Base-by-base conservation (phyloP, 2,329 filamentous ascomycete genomes). In the Basipetospora sp. region DNA sequence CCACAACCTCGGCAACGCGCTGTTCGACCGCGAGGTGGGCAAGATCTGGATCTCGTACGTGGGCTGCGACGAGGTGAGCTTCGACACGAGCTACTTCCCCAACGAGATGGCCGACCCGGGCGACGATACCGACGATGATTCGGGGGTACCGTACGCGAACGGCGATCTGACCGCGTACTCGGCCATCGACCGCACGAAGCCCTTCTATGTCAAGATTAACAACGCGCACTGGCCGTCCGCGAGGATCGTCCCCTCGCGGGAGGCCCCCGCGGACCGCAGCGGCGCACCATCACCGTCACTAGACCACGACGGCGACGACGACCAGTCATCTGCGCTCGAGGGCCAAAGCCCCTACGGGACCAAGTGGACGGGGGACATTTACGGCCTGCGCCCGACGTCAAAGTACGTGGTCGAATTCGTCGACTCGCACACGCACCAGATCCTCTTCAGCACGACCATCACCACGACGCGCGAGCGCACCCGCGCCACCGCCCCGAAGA, bases 41-140 rank as follows among this genome's bases (percentile, higher is more conserved):
- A 75, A 81, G 53, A 78, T 87, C 52, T 87, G 81, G 80, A 80
- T 87, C 51, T 80, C 77, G 43, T 81, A 85, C 53, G 75, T 88
- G 49, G 79, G 79, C 15, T 75, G 77, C 52, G 80, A 83, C 48
- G 79, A 85, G 55, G 73, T 87, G 45, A 77, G 72, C 58, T 87
- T 87, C 58, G 77, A 70, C 56, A 80, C 78, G 15, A 81, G 76
- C 55, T 65, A 71, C 52, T 80, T 80, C 47, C 60, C 65, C 8
- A 31, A 40, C 19, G 36, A 39, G 28, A 38, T 38, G 22, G 37
- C 57, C 45, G 46, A 52, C 40, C n/a, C n/a, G n/a, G 22, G 11
- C 22, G 22, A 25, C 22, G 22, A 25, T 25, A 11, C 6, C 22
- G 22, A 25, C 22, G 22, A 25, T 11, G 22, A 25, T 11, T 25